Evolutionary conservation across 2,329 filamentous ascomycete genomes (phyloP), one percentile per base, ranked within the genome.

Genomic region (Talaromyces sp.): DNA sequence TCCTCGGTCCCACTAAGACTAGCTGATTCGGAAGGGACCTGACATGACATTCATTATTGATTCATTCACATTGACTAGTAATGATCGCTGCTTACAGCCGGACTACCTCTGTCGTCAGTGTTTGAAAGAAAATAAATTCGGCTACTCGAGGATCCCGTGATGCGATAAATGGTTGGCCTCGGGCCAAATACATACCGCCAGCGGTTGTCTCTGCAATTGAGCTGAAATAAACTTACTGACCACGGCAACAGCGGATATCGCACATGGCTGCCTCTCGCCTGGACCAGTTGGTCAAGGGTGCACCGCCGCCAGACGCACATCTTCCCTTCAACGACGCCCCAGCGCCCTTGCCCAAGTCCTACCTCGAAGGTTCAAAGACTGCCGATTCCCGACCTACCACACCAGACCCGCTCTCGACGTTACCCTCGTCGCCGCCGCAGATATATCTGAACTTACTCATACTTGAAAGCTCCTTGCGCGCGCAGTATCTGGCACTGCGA

Each of bases 391-490:
- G 68, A 71, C 80, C 68, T 70, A 81, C 70, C 72, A 76, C 81
- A 65, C 77, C 80, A 65, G 92, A 96, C 75, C 92, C 92, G 33
- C 85, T 94, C 68, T 89, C 88, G 71, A 88, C 89, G 67, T 87
- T 94, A 16, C 93, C 93, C n/a, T 94, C 91, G 74, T 92, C 92
- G 16, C 93, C 93, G 54, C 92, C 92, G 63, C 95, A 97, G 83
- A 97, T 99, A 74, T 99, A 99, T 81, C 88, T 99, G 72, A 99
- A 99, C 79, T 89, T 99, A 27, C 86, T 99, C 66, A 96, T 99
- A 72, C 91, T 99, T 77, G 95, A 99, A 78, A 93, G 92, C 58
- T 97, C 93, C 5, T 83, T 99, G 41, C 92, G 95, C 69, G 89
- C 92, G 27, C 95, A 99, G 73, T 98, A 96, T 78, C 88, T 99